Evolutionary conservation across 2,329 filamentous ascomycete genomes (phyloP).

Genomic region (Neopestalotiopsis clavispora): DNA sequence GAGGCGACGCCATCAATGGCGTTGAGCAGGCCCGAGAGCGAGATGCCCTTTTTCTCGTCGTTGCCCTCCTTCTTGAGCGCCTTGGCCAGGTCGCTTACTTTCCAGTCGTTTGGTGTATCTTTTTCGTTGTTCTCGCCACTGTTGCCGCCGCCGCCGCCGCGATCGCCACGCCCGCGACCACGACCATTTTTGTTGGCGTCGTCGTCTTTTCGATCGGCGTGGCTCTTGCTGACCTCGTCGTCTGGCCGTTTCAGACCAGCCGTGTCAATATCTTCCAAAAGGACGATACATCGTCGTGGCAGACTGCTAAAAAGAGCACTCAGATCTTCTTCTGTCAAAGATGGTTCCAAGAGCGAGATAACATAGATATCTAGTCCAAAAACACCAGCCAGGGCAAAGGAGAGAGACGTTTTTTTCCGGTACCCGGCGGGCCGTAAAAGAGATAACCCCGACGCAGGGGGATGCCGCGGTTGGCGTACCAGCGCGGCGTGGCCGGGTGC

Average conservation of each 20-base stretch:
- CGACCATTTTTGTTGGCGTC: slow-evolving; percentile 21
- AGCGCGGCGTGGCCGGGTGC: slow-evolving; percentile 69
- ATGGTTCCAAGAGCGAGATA: slow-evolving; percentile 63
- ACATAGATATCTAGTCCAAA: slow-evolving; percentile 72
- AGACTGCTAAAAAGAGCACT: slow-evolving; percentile 63
- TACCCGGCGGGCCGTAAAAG: slow-evolving; percentile 77
- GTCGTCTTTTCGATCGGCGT: slow-evolving; percentile 25
- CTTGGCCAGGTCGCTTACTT: slow-evolving; percentile 47
- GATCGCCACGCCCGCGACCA: slow-evolving; percentile 2
- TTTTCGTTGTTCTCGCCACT: slow-evolving; percentile 21
- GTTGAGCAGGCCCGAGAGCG: slow-evolving; percentile 79
- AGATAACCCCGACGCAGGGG: slow-evolving; percentile 79
- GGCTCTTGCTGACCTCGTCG: slow-evolving; percentile 32
- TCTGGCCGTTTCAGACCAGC: slow-evolving; percentile 58
- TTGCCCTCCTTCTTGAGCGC: slow-evolving; percentile 45
- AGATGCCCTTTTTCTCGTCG: slow-evolving; percentile 60
- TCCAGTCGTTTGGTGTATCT: slow-evolving; percentile 35
- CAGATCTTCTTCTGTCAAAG: slow-evolving; percentile 66
- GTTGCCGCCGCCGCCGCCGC: too few species aligned
- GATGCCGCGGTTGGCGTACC: slow-evolving; percentile 78
- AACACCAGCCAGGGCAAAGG: slow-evolving; percentile 67
- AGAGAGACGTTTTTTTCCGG: slow-evolving; percentile 74
- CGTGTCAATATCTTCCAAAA: slow-evolving; percentile 73
- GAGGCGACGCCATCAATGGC: slow-evolving; percentile 83
- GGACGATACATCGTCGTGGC: slow-evolving; percentile 66